Percentiles rank a stretch among this genome's conserved stretches.
Conservation (phyloP, 2,329 filamentous ascomycete species). For the Trichoderma guizhouense region DNA sequence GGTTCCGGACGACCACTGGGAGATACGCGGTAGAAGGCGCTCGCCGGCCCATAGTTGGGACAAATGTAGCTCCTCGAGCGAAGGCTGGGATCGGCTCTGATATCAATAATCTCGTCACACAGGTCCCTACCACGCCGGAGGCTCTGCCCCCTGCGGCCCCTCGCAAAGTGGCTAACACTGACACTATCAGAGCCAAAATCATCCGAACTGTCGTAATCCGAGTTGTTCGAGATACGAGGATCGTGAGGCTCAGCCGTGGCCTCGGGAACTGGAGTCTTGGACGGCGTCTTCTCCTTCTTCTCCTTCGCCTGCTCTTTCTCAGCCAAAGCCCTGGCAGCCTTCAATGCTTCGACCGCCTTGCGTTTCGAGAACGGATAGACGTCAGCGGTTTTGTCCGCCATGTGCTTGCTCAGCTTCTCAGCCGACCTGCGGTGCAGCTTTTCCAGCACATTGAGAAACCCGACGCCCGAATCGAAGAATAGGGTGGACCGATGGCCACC, state of each 20-base stretch:
- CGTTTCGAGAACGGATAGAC: not conserved
- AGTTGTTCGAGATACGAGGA: not conserved
- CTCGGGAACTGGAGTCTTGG: not conserved
- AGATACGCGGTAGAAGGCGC: not conserved
- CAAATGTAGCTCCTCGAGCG: not conserved
- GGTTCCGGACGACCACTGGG: not conserved
- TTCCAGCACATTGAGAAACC: conserved; percentile 34
- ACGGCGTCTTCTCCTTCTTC: not conserved
- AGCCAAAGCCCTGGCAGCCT: not conserved
- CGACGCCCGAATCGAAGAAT: conserved; percentile 32
- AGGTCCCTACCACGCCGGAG: not conserved
- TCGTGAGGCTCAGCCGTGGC: not conserved
- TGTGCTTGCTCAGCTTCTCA: conserved; percentile 32
- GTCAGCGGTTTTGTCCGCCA: conserved; percentile 27
- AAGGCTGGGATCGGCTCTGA: not conserved
- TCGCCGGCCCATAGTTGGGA: not conserved
- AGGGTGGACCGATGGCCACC: conserved; percentile 27
- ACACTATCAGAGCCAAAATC: not conserved
- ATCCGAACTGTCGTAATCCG: not conserved
- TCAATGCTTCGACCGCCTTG: not conserved
- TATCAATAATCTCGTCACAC: not conserved
- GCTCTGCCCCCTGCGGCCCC: not conserved
- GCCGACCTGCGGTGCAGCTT: conserved; percentile 38
- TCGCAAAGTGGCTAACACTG: not conserved
- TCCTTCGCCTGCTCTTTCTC: not conserved